Evolutionary conservation across 768 basidiomycete genomes (phyloP).

Genomic region (Tricholomella constricta): DNA sequence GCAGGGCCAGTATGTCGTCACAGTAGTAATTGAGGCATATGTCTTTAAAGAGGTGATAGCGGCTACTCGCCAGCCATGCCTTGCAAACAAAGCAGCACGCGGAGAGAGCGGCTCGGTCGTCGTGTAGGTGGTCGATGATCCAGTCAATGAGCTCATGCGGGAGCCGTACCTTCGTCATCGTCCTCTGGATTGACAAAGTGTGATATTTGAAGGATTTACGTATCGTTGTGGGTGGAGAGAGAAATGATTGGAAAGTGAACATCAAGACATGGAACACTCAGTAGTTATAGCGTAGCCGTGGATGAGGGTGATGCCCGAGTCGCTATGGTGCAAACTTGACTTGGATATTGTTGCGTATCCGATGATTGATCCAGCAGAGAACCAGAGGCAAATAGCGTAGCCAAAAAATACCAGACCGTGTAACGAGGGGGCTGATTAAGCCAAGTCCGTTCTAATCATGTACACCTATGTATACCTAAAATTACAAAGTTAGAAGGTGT

Average conservation of each 20-base stretch:
- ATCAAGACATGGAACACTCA: background rate
- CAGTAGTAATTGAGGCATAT: slow-evolving; percentile 1
- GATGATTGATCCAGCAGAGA: too few species aligned
- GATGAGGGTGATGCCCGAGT: too few species aligned
- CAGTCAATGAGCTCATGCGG: slow-evolving; percentile 21
- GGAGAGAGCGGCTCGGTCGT: slow-evolving; percentile 13
- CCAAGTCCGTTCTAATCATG: too few species aligned
- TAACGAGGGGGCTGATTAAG: too few species aligned
- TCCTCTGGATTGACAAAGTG: too few species aligned
- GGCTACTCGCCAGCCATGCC: slow-evolving; percentile 16
- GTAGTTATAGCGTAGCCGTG: background rate
- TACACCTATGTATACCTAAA: too few species aligned
- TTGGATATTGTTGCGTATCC: too few species aligned
- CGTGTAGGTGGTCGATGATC: slow-evolving; percentile 22
- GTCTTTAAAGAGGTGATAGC: slow-evolving; percentile 15
- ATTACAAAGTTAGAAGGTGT: too few species aligned
- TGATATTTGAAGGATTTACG: background rate
- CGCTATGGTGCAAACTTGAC: too few species aligned
- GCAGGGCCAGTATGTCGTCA: slow-evolving; percentile 3
- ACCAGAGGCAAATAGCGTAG: too few species aligned
- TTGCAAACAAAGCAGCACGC: slow-evolving; percentile 17
- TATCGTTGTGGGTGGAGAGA: background rate
- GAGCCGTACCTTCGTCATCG: background rate
- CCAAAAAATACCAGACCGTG: too few species aligned
- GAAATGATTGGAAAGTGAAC: background rate